These are phyloP conservation scores for Lactarius tabidus DNA, from an alignment of 768 basidiomycete genomes.

Conservation along the genomic window DNA sequence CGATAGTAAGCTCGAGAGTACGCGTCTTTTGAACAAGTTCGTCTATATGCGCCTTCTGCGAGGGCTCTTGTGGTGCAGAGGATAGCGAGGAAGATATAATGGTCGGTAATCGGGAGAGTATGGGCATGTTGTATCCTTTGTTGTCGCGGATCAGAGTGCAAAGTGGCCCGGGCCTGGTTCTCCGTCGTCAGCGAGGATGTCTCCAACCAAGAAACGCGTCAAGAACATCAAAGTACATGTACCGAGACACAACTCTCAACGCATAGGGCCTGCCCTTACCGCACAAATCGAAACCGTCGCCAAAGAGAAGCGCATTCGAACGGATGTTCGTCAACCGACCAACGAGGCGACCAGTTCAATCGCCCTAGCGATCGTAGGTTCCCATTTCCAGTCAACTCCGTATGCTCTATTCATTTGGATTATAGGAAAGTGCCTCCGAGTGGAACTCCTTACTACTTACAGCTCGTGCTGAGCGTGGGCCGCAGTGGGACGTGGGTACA, in stretches of 20 bases:
- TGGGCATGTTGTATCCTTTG: conserved; percentile 1
- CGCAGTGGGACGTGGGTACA: conserved; percentile 85
- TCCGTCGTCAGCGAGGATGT: conserved; percentile 39
- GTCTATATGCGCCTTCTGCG: conserved; percentile 64
- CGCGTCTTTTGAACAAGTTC: conserved; percentile 69
- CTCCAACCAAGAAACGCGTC: conserved; percentile 50
- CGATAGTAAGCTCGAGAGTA: conserved; percentile 56
- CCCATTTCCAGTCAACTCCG: background rate
- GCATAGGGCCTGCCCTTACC: conserved; percentile 59
- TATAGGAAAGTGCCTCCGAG: conserved; percentile 73
- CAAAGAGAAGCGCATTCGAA: conserved; percentile 43
- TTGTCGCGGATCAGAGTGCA: background rate
- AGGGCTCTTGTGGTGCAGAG: conserved; percentile 40
- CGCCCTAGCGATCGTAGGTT: conserved; percentile 62
- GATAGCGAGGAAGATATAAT: conserved; percentile 26
- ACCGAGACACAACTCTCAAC: conserved; percentile 72
- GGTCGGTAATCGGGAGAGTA: conserved; percentile 20
- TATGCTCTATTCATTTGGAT: background rate
- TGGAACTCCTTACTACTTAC: conserved; percentile 81
- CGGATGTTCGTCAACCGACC: conserved; percentile 60
- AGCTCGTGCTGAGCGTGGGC: conserved; percentile 76
- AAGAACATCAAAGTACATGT: conserved; percentile 60
- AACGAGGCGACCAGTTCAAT: conserved; percentile 47
- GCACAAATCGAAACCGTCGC: conserved; percentile 56
- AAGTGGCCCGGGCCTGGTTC: background rate